These are phyloP conservation scores for Yamadazyma diospyri DNA, from an alignment of 1,139 yeast species.

Conservation along the genomic window DNA sequence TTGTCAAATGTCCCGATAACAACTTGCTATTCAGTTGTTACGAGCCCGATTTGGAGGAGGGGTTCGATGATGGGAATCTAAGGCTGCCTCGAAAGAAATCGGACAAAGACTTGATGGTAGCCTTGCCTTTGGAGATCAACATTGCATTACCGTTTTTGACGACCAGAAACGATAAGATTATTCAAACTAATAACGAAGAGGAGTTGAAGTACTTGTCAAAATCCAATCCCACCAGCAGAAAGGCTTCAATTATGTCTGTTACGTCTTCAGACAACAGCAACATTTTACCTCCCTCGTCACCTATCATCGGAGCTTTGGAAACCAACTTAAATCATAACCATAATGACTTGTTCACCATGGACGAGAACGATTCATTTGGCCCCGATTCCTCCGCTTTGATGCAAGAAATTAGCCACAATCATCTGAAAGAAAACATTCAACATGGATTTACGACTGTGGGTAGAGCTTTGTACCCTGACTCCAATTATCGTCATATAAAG, in stretches of 20 bases:
- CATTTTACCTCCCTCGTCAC: conserved; percentile 28
- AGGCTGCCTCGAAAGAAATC: not conserved
- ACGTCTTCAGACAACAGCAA: conserved; percentile 5
- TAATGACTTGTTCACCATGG: conserved; percentile 16
- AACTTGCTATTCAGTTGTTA: conserved; percentile 59
- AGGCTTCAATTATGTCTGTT: conserved; percentile 20
- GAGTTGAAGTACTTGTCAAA: conserved; percentile 12
- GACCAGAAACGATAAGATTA: conserved; percentile 34
- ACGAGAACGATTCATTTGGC: conserved; percentile 20
- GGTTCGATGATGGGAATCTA: conserved; percentile 9
- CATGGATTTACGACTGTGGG: conserved; percentile 35
- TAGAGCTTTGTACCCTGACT: conserved; percentile 60
- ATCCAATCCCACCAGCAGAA: conserved; percentile 22
- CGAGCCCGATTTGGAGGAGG: conserved; percentile 21
- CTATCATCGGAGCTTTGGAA: conserved; percentile 40
- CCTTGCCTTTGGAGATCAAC: conserved; percentile 45
- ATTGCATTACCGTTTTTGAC: conserved; percentile 46
- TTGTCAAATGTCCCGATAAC: conserved; percentile 56
- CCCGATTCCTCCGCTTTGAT: conserved; percentile 30
- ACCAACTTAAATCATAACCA: conserved; percentile 35
- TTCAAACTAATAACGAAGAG: conserved; percentile 25
- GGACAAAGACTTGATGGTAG: conserved; percentile 27
- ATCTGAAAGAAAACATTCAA: conserved; percentile 29
- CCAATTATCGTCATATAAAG: conserved; percentile 65
- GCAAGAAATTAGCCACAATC: conserved; percentile 21